Conservation (phyloP, 2,329 filamentous ascomycete genomes). For the Paecilomyces sp. region DNA sequence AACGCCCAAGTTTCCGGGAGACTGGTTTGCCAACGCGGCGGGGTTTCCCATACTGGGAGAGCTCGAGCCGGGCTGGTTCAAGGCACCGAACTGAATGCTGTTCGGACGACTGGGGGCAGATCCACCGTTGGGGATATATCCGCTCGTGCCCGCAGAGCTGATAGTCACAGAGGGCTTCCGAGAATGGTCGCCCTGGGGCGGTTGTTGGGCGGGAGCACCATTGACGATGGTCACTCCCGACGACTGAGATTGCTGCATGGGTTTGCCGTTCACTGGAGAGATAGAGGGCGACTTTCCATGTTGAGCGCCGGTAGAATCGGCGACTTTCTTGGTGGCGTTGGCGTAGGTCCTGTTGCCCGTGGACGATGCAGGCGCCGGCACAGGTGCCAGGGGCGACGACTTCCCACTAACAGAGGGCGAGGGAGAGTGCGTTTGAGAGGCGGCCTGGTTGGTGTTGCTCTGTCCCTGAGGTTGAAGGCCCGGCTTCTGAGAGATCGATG, state of each 20-base stretch:
- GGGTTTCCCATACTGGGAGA: slow-evolving; percentile 56
- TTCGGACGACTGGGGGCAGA: slow-evolving; percentile 45
- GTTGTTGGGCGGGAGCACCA: slow-evolving; percentile 44
- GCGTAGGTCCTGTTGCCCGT: slow-evolving; percentile 55
- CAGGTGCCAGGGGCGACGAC: slow-evolving; percentile 44
- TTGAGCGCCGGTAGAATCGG: slow-evolving; percentile 43
- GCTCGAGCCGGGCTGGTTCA: slow-evolving; percentile 53
- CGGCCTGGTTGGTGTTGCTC: slow-evolving; percentile 43
- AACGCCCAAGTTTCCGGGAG: slow-evolving; percentile 35
- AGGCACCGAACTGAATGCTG: slow-evolving; percentile 72
- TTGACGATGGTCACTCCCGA: slow-evolving; percentile 57
- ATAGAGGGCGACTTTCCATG: slow-evolving; percentile 58
- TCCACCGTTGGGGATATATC: slow-evolving; percentile 71
- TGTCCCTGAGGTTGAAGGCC: slow-evolving; percentile 45
- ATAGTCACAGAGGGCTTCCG: slow-evolving; percentile 90
- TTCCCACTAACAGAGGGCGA: slow-evolving; percentile 43
- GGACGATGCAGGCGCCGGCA: slow-evolving; percentile 43
- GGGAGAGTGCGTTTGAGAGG: slow-evolving; percentile 36
- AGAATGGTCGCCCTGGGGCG: slow-evolving; percentile 58
- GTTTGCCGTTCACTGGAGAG: slow-evolving; percentile 80
- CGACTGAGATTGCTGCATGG: slow-evolving; percentile 41
- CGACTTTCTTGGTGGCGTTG: slow-evolving; percentile 54
- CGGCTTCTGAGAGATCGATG: slow-evolving; percentile 45
- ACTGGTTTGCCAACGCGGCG: slow-evolving; percentile 37
- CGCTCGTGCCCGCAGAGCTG: slow-evolving; percentile 70